Evolutionary conservation across 179 eudicot genomes (phyloP), one percentile per base, ranked within the genome.

Genomic region (Drosera spatulata): DNA sequence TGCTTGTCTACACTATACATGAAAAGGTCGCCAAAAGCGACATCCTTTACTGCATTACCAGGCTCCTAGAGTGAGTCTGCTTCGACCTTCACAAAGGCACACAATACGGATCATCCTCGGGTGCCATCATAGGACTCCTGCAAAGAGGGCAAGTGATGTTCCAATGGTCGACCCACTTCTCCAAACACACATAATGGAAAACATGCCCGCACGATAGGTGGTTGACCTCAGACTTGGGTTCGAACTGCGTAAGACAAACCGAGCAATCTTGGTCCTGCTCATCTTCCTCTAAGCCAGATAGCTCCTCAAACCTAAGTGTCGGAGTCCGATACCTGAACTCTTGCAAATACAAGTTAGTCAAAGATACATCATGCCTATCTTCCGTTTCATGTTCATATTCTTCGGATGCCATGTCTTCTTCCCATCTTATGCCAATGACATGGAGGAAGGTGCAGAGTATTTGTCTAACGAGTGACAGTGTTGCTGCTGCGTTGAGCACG

Each of bases 171-270:
- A 76, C 41, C 80, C 80, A 76, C 45, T 73, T 71, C 57, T 73
- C 80, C 60, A 76, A 55, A 55, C 80, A 76, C 6, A 13, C 48
- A 66, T 61, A 66, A 13, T 76, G 80, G 55, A 76, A 76, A 15
- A 72, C 43, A 59, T 76, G 80, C 46, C 80, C 80, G 11, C 80
- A 76, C 1, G 65, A 42, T 7, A 76, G 71, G 44, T 62, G 66
- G 46, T 72, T 66, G 43, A 76, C 63, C 61, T 65, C 71, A 2
- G 68, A 65, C 37, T 81, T 62, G 2, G 73, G 77, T 46, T 73
- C 74, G 42, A 81, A 84, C 48, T 76, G 77, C 0, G 69, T 58
- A 44, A 79, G 65, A 61, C 90, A 84, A 69, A 84, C 78, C 5
- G 84, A 67, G 71, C 90, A 84, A 40, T 79, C 90, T 41, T 67